Percentiles rank a stretch among this genome's conserved stretches.
These are phyloP conservation scores for Ploettnerulaceae sp. DNA, from an alignment of 2,329 filamentous ascomycete species.

Conservation along the genomic window DNA sequence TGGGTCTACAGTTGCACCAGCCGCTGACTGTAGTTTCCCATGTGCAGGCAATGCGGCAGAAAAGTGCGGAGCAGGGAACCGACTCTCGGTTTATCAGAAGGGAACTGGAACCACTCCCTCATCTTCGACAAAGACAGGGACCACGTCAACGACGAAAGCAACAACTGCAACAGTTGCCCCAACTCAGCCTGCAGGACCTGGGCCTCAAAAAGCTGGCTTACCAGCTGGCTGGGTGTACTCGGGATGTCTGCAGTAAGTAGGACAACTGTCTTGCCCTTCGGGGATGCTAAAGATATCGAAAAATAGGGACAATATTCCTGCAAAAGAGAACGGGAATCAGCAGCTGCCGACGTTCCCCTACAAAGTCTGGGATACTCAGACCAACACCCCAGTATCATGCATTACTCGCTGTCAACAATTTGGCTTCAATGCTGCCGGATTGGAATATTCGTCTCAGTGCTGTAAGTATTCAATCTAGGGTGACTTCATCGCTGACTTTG, in stretches of 20 bases:
- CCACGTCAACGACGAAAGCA: background rate
- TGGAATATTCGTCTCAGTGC: slow-evolving; percentile 20
- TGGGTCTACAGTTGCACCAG: slow-evolving; percentile 7
- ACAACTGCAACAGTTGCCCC: background rate
- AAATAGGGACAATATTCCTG: slow-evolving; percentile 51
- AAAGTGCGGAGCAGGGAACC: slow-evolving; percentile 20
- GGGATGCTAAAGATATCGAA: background rate
- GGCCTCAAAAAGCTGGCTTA: slow-evolving; percentile 18
- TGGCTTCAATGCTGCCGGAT: slow-evolving; percentile 21
- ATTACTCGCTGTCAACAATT: slow-evolving; percentile 17
- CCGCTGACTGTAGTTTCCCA: slow-evolving; percentile 16
- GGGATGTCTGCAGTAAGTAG: slow-evolving; percentile 29
- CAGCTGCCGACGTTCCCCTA: slow-evolving; percentile 18
- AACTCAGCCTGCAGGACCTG: slow-evolving; percentile 9
- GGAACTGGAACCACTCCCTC: background rate
- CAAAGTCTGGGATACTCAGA: slow-evolving; percentile 13
- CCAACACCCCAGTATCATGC: slow-evolving; percentile 13
- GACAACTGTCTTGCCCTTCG: background rate
- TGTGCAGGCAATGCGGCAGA: slow-evolving; percentile 18
- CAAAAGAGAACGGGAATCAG: slow-evolving; percentile 36
- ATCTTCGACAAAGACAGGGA: background rate
- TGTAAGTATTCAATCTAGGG: slow-evolving; percentile 8
- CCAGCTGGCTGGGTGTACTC: slow-evolving; percentile 22
- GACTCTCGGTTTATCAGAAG: slow-evolving; percentile 18
- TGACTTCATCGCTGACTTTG: background rate